phyloP scores from a whole-genome alignment of 2,329 filamentous ascomycete species.

The Sarocladium brachiariae region DNA sequence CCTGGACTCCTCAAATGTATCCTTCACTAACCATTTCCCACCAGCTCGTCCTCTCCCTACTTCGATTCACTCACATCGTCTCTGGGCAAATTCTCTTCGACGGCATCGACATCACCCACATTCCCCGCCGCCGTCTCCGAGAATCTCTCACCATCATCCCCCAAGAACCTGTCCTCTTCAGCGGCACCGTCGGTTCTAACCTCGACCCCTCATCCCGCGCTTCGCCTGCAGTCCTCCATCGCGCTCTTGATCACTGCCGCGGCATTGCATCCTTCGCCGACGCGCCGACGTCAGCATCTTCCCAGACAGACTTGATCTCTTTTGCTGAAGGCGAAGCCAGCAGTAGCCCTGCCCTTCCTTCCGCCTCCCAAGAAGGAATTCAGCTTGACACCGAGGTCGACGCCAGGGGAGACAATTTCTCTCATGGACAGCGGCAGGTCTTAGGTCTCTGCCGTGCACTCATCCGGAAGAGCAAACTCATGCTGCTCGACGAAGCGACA shows the following conservation, averaged over 20 bases:
- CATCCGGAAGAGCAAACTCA: conserved; percentile 46
- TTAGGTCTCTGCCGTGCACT: conserved; percentile 51
- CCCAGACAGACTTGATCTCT: background rate
- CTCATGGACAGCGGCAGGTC: conserved; percentile 48
- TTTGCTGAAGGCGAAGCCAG: background rate
- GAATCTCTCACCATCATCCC: conserved; percentile 51
- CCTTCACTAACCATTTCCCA: conserved; percentile 6
- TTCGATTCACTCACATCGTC: conserved; percentile 46
- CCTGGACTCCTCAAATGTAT: background rate
- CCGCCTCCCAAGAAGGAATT: too few relatives aligned
- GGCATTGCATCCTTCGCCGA: conserved; percentile 45
- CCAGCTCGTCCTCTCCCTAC: conserved; percentile 44
- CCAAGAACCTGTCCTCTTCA: conserved; percentile 52
- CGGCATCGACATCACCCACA: conserved; percentile 46
- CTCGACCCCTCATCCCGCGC: conserved; percentile 58
- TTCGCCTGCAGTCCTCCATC: conserved; percentile 44
- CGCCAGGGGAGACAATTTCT: conserved; percentile 48
- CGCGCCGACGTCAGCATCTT: background rate
- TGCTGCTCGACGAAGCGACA: conserved; percentile 53
- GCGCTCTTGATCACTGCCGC: conserved; percentile 55
- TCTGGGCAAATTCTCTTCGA: conserved; percentile 49
- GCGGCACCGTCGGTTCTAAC: conserved; percentile 46
- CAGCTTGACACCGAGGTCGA: conserved; percentile 41
- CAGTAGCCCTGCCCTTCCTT: background rate
- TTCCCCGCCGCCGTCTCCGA: conserved; percentile 43